Conservation (phyloP, 306 rosid species). For the Acacia crassicarpa region DNA sequence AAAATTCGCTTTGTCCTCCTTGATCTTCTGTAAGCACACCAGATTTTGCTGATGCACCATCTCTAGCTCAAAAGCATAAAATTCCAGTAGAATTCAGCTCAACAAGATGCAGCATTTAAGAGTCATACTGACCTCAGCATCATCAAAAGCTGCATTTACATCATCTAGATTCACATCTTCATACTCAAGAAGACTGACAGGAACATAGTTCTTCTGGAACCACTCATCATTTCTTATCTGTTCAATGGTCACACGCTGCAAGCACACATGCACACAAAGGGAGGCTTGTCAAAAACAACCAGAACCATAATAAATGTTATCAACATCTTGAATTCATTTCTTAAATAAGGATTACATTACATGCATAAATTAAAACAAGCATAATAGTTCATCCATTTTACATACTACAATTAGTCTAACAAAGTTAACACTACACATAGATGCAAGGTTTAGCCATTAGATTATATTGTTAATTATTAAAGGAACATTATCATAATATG, state of each 20-base stretch:
- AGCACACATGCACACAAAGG: background rate
- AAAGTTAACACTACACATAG: background rate
- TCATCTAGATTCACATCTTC: constrained; percentile 94
- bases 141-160: constrained; percentile 77
- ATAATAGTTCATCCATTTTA: background rate
- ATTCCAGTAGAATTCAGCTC: background rate
- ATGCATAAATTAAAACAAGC: constrained; percentile 22
- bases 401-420: background rate
- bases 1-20: background rate
- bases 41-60: background rate
- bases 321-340: constrained; percentile 13
- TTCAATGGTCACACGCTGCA: constrained; percentile 74
- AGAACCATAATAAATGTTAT: constrained; percentile 12
- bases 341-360: background rate
- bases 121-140: constrained; percentile 66
- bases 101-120: constrained; percentile 14
- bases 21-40: constrained; percentile 11
- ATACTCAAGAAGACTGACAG: constrained; percentile 65
- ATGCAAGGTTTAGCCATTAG: background rate
- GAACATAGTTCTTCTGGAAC: constrained; percentile 65
- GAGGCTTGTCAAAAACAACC: constrained; percentile 30
- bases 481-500: background rate
- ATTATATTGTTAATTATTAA: background rate
- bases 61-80: background rate
- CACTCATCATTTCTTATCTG: constrained; percentile 79